Base-by-base conservation (phyloP, 441 rosid genomes). In the Populus hybrid region DNA sequence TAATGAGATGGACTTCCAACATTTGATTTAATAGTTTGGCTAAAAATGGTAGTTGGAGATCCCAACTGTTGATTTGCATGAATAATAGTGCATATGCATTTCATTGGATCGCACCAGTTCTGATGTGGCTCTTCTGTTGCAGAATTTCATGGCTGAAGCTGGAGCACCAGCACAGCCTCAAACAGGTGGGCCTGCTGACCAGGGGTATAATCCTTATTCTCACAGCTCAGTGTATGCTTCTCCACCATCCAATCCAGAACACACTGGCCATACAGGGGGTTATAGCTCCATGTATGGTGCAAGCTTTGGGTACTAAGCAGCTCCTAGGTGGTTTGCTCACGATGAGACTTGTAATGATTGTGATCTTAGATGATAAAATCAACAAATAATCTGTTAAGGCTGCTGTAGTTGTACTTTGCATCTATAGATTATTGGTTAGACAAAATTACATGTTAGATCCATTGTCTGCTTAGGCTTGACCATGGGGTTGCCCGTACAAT, bases 181-280 rank as follows among this genome's bases (percentile, higher is more conserved):
- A 81, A 32, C 88, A 11, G 88, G 81, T 50, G 91, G 87, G 3
- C 67, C 85, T 38, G 73, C 90, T 20, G 97, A 93, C 80, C 98
- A 91, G 84, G 93, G 88, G 10, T 95, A 92, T 85, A 94, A 92
- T 80, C 91, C 98, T 2, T 94, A 95, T 67, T 84, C 84, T 69
- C 95, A 88, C 10, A 77, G 89, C 38, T 91, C 92, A n/a, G 82
- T 87, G 46, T 91, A 90, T 34, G 83, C 92, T 16, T 87, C 93
- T 6, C 93, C 92, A 0, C 87, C 88, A 28, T 81, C 90, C 0
- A 88, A 88, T 69, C 90, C 81, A 32, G 89, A 87, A 35, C 89
- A 86, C 54, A 69, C 81, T 10, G 80, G 85, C 18, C 88, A 87
- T 69, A 12, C 85, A 28, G 2, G 92, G 93, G 38, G 90, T 6